phyloP scores from a whole-genome alignment of 768 basidiomycete species.

The Suillus discolor region DNA sequence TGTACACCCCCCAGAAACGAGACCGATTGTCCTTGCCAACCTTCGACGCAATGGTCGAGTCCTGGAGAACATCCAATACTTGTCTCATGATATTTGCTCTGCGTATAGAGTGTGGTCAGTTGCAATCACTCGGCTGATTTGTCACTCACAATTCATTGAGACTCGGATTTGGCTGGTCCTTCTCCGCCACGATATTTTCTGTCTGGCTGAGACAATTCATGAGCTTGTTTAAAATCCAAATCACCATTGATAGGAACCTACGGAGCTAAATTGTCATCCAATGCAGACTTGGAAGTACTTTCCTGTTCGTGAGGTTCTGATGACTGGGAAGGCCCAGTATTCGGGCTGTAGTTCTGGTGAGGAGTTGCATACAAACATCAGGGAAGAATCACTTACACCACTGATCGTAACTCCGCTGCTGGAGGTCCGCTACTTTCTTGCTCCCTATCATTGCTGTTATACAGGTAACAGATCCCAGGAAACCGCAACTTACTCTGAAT shows the following conservation, averaged over 20 bases:
- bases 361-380: no score
- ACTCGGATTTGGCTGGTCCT: background rate
- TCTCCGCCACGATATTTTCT: background rate
- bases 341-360: no score
- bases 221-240: background rate
- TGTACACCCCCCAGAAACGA: constrained; percentile 17
- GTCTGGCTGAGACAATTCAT: background rate
- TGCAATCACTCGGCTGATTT: background rate
- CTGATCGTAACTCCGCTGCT: background rate
- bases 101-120: background rate
- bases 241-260: no score
- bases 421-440: background rate
- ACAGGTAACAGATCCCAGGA: background rate
- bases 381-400: background rate
- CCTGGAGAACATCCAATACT: background rate
- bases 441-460: background rate
- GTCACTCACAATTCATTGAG: background rate
- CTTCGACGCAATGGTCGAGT: background rate
- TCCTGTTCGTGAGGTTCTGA: no score
- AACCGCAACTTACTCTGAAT: background rate
- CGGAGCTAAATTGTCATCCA: no score
- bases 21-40: background rate
- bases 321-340: no score
- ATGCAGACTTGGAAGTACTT: no score
- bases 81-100: background rate